Evolutionary conservation across 805 yeast species (phyloP), one percentile per base, ranked within the genome.

Genomic region (Myxozyma geophila): DNA sequence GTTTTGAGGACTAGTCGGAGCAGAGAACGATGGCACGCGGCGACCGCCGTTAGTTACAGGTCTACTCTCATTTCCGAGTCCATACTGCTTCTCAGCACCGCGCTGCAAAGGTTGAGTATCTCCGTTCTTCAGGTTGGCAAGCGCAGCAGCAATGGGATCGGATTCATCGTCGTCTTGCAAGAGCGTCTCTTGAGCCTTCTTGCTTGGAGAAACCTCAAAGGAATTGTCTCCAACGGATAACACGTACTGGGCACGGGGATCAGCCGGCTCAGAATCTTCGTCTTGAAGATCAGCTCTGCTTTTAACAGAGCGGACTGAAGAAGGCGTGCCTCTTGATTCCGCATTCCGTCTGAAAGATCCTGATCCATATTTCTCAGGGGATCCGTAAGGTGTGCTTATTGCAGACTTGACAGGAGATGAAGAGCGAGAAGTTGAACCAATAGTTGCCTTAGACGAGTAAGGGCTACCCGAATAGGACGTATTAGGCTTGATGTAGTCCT

Each of bases 131-230:
- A 79, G 71, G 13, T 79, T 80, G 62, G 82, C 83, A 58, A 85
- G 73, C 1, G 86, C 86, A 2, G 85, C 83, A 40, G 84, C 80
- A 50, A 85, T 73, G 8, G 87, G 87, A 68, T 85, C 86, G n/a
- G 7, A 7, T 17, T 35, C 52, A n/a, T 50, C 54, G 4, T 28
- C 52, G 17, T 36, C 40, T 13, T n/a, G 17, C 6, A 17, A 15
- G 5, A 23, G 17, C 12, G 55, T 28, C 33, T 15, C 43, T 13
- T 19, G 17, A 35, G 47, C 9, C 36, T 52, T 17, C 23, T 49
- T 21, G 21, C 21, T 17, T n/a, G 60, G 63, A 21, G 59, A 19
- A 23, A 51, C 60, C 21, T 54, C 64, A 40, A 67, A 66, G n/a
- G 46, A 17, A 39, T 66, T 67, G 4, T 54, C 64, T 5, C 70